These are phyloP conservation scores for Penicillium longicatenatum DNA, from an alignment of 495 filamentous ascomycete genomes.

Conservation along the genomic window DNA sequence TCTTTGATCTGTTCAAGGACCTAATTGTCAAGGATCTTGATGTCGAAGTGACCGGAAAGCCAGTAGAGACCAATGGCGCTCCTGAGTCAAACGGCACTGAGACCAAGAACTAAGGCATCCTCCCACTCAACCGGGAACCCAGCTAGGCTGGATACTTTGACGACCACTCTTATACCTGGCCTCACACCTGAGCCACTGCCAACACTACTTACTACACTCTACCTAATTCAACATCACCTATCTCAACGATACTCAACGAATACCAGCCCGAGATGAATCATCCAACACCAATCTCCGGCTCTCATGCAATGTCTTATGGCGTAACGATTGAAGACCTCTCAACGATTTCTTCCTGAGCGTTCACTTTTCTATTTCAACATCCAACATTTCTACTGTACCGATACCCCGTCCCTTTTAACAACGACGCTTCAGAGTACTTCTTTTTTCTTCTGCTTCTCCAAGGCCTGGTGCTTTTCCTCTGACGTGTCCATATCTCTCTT, in stretches of 20 bases:
- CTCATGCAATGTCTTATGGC: constrained; percentile 46
- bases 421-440: constrained; percentile 34
- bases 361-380: constrained; percentile 46
- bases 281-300: constrained; percentile 36
- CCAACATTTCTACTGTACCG: constrained; percentile 27
- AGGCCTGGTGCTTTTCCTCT: constrained; percentile 24
- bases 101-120: constrained; percentile 32
- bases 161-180: neutral
- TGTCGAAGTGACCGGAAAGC: constrained; percentile 31
- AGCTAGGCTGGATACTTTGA: constrained; percentile 3
- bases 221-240: constrained; percentile 48
- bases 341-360: constrained; percentile 54
- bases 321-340: constrained; percentile 53
- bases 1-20: constrained; percentile 86
- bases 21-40: constrained; percentile 69
- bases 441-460: constrained; percentile 26
- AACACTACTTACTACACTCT: constrained; percentile 25
- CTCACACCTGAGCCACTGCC: constrained; percentile 18
- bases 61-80: constrained; percentile 25
- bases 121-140: constrained; percentile 19
- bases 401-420: constrained; percentile 45
- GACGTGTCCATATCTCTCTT: neutral
- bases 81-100: constrained; percentile 26
- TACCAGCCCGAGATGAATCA: constrained; percentile 27
- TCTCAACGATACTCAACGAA: constrained; percentile 47